A percentile compares a stretch with the other conserved stretches of the same genome.
Conservation (phyloP, 192 early-diverging fungal genomes). For the Podila epigama region DNA sequence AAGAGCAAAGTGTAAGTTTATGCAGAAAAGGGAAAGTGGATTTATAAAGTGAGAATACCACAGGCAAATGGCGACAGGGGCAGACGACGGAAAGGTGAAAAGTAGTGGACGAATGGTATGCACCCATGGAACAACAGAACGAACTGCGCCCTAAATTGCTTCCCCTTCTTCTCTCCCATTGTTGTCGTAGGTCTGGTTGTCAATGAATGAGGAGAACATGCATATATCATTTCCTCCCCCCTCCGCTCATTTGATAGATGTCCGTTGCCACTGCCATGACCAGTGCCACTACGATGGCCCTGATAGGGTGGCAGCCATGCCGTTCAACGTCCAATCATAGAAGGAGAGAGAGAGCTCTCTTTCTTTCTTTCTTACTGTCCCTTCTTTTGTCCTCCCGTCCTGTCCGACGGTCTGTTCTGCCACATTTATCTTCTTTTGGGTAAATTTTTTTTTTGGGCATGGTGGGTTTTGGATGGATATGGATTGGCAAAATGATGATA, state of each 20-base stretch:
- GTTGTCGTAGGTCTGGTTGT: too few relatives aligned
- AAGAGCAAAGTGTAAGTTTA: too few relatives aligned
- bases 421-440: too few relatives aligned
- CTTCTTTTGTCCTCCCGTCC: background rate
- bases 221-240: background rate
- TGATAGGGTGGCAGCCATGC: background rate
- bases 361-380: background rate
- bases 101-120: too few relatives aligned
- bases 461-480: background rate
- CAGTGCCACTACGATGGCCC: background rate
- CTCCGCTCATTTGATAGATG: background rate
- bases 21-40: too few relatives aligned
- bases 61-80: too few relatives aligned
- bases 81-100: too few relatives aligned
- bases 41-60: too few relatives aligned
- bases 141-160: too few relatives aligned
- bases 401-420: background rate
- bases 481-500: slow-evolving; percentile 6
- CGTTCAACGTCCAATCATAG: background rate
- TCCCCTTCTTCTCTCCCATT: too few relatives aligned
- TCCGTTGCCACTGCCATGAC: background rate
- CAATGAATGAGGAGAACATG: background rate
- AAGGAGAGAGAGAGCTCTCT: too few relatives aligned
- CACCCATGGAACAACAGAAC: too few relatives aligned
- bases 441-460: background rate